phyloP scores from a whole-genome alignment of 495 filamentous ascomycete genomes.

The Aspergillus biplanus region DNA sequence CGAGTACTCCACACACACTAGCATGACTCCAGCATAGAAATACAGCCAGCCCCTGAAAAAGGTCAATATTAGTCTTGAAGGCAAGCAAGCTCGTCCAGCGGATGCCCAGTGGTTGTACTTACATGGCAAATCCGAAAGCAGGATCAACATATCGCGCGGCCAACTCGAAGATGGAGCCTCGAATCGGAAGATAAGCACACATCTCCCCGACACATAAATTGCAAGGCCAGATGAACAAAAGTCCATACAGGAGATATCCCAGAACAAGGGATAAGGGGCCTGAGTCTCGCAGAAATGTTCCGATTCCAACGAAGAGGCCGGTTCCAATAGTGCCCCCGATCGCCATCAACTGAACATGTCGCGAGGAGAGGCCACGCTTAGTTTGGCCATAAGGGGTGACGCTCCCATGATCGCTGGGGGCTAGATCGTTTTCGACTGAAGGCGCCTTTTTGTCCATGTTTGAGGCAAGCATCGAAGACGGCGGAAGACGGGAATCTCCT shows the following conservation, averaged over 20 bases:
- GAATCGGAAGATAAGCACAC: slow-evolving; percentile 72
- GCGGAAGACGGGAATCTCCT: not conserved
- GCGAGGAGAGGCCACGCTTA: slow-evolving; percentile 61
- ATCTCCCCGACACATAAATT: slow-evolving; percentile 59
- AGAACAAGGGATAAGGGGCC: slow-evolving; percentile 70
- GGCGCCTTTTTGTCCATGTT: slow-evolving; percentile 32
- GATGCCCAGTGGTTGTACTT: slow-evolving; percentile 8
- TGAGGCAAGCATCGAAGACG: not conserved
- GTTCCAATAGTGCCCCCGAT: slow-evolving; percentile 78
- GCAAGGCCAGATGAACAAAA: slow-evolving; percentile 40
- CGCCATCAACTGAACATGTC: slow-evolving; percentile 72
- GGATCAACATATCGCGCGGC: slow-evolving; percentile 70
- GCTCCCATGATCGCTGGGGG: slow-evolving; percentile 31
- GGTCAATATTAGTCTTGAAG: slow-evolving; percentile 23
- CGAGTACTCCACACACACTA: slow-evolving; percentile 69
- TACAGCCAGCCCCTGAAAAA: slow-evolving; percentile 42
- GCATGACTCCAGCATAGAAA: slow-evolving; percentile 39
- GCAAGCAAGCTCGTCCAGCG: not conserved
- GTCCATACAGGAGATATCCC: slow-evolving; percentile 55
- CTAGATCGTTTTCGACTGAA: slow-evolving; percentile 18
- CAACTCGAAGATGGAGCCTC: slow-evolving; percentile 73
- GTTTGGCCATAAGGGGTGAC: slow-evolving; percentile 35
- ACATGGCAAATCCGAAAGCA: slow-evolving; percentile 71
- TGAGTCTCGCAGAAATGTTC: slow-evolving; percentile 64
- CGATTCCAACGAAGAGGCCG: slow-evolving; percentile 75